Base-by-base conservation (phyloP, 202 grass and related monocot genomes). In the Carex sylvatica region DNA sequence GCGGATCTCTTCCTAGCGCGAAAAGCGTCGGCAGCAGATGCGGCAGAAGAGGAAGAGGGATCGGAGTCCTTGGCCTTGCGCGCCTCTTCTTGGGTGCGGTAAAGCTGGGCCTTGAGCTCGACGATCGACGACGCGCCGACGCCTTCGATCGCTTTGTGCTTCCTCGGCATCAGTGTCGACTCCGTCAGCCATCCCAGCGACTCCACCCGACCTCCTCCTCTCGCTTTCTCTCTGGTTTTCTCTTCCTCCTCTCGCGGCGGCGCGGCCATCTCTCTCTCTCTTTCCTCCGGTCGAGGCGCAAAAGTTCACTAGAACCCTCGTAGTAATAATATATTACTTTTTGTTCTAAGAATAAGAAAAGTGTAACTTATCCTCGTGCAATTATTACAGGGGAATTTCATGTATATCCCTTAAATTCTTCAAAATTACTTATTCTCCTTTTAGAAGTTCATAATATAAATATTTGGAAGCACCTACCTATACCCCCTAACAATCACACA, bases 131-230 rank as follows among this genome's bases (percentile, higher is more conserved):
- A 87, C 23, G 93, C 93, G 22, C 96, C 87, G 30, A 99, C 96
- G 22, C 96, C 96, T 80, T 99, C 93, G 87, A 99, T 99, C 63
- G 89, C 88, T 85, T 89, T 95, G 93, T 92, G 93, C 81, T 99
- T 99, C 91, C 93, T 99, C 18, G 96, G 96, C 96, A 96, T 96
- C 86, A 99, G 83, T 51, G 89, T 36, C 23, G 96, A 99, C 83
- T 99, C 96, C 85, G 93, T 93, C 35, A 99, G 91, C 96, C 96
- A 99, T 80, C 96, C 96, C 78, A 96, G 86, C 58, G 96, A 99
- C 63, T 96, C 96, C 88, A 86, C 85, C 82, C 94, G 70, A 2
- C 10, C 20, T n/a, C 16, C 24, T 84, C 83, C 35, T 78, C 78
- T 83, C 85, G 85, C 88, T 87, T 28, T 76, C 75, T 65, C 62